These are phyloP conservation scores for Larix kaempferi DNA, from an alignment of 75 land plant species.

Conservation along the genomic window DNA sequence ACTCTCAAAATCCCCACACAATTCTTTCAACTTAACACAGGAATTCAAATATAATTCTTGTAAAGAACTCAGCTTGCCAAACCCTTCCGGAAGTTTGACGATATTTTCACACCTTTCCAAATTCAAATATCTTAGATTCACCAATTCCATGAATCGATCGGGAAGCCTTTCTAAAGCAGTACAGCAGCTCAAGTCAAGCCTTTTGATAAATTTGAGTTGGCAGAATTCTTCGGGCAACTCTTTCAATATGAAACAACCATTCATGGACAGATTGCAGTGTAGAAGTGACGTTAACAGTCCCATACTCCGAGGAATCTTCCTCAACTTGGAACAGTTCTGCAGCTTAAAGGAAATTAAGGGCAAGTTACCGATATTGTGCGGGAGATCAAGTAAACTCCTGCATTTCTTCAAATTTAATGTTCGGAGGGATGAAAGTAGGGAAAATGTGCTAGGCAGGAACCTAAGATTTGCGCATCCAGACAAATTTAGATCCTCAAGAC, in stretches of 20 bases:
- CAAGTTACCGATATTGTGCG: neutral
- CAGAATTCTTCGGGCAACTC: neutral
- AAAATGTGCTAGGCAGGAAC: neutral
- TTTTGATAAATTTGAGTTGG: neutral
- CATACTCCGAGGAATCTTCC: neutral
- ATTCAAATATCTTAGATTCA: neutral
- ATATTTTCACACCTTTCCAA: neutral
- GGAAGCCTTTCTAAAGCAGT: neutral
- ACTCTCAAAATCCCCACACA: neutral
- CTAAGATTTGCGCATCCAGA: neutral
- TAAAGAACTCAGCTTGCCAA: neutral
- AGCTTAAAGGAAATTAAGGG: neutral
- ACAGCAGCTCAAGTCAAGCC: neutral
- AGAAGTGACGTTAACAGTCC: neutral
- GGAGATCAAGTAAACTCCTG: neutral
- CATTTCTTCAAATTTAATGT: neutral
- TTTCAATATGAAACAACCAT: neutral
- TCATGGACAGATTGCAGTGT: neutral
- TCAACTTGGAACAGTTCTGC: neutral
- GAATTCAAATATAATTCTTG: neutral
- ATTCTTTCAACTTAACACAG: neutral
- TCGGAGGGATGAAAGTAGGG: neutral
- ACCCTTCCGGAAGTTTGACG: neutral
- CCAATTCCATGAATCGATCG: neutral
- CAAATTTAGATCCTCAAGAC: neutral